Evolutionary conservation across 2,329 filamentous ascomycete species (phyloP).

Genomic region (Xylariales sp.): DNA sequence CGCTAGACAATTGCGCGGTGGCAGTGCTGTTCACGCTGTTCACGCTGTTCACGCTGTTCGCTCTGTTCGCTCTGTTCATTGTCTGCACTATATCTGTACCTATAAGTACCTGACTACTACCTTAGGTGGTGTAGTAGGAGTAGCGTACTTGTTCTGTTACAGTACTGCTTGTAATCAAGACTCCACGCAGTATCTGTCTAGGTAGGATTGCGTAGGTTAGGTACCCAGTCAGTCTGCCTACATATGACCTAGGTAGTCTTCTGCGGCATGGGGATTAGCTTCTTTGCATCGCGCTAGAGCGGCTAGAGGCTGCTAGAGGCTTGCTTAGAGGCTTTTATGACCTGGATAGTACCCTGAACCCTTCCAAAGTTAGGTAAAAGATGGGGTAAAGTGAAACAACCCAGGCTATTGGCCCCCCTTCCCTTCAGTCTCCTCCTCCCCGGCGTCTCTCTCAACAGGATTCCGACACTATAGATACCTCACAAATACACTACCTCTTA

Average conservation of each 20-base stretch:
- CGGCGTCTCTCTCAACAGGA: constrained; percentile 4
- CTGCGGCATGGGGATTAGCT: constrained; percentile 13
- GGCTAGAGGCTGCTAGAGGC: not conserved
- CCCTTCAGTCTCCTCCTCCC: too few species aligned
- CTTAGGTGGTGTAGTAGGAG: too few species aligned
- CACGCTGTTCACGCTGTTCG: too few species aligned
- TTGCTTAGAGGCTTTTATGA: not conserved
- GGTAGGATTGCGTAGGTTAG: not conserved
- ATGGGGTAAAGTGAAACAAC: constrained; percentile 24
- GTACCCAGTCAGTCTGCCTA: not conserved
- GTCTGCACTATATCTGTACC: too few species aligned
- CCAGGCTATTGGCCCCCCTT: constrained; percentile 17
- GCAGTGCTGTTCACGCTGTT: too few species aligned
- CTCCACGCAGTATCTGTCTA: too few species aligned
- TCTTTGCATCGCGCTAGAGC: constrained; percentile 18
- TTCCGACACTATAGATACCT: constrained; percentile 17
- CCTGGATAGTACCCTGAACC: constrained; percentile 6
- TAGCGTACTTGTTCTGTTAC: too few species aligned
- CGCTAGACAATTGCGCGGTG: not conserved
- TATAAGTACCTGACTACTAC: not conserved
- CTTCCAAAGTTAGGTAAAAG: constrained; percentile 11
- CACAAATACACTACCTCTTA: too few species aligned
- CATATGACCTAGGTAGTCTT: constrained; percentile 2
- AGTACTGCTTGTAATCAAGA: too few species aligned
- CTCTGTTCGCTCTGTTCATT: too few species aligned